These are phyloP conservation scores for Geotrichum histeridarum DNA, from an alignment of 1,139 yeast species.

Conservation along the genomic window DNA sequence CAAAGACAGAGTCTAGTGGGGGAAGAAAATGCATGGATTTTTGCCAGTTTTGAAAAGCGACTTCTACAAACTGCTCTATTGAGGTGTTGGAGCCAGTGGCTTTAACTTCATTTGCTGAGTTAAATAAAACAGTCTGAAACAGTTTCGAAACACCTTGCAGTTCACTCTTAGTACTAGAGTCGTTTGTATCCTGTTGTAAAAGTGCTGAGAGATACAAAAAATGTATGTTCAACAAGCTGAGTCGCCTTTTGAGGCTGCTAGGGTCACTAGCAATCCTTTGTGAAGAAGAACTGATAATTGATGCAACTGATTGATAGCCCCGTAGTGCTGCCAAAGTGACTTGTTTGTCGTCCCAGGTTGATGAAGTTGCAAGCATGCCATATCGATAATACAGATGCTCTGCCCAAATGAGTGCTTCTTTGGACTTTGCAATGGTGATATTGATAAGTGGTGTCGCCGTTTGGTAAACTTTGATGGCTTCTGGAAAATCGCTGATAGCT, in stretches of 20 bases:
- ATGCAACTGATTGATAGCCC: conserved; percentile 24
- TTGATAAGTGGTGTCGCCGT: conserved; percentile 18
- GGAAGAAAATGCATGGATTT: conserved; percentile 20
- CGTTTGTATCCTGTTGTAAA: conserved; percentile 19
- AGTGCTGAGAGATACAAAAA: conserved; percentile 21
- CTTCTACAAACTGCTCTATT: conserved; percentile 33
- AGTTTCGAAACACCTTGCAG: conserved; percentile 18
- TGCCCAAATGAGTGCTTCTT: conserved; percentile 29
- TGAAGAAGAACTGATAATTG: conserved; percentile 4
- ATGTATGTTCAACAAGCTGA: conserved; percentile 22
- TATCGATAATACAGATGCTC: conserved; percentile 27
- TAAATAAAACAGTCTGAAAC: conserved; percentile 25
- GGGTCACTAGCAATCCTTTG: background rate
- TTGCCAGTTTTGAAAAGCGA: conserved; percentile 36
- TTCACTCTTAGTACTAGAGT: conserved; percentile 15
- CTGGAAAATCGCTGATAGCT: conserved; percentile 21
- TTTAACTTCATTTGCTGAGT: conserved; percentile 38
- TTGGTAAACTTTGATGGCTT: conserved; percentile 27
- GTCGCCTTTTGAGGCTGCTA: conserved; percentile 17
- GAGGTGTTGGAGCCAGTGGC: conserved; percentile 36
- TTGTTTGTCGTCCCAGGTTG: conserved; percentile 17
- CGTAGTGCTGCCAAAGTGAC: conserved; percentile 25
- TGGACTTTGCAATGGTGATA: conserved; percentile 14
- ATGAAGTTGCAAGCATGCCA: conserved; percentile 24
- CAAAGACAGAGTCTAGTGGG: conserved; percentile 24